phyloP scores from a whole-genome alignment of 208 protist species.

The Leishmania turanica region DNA sequence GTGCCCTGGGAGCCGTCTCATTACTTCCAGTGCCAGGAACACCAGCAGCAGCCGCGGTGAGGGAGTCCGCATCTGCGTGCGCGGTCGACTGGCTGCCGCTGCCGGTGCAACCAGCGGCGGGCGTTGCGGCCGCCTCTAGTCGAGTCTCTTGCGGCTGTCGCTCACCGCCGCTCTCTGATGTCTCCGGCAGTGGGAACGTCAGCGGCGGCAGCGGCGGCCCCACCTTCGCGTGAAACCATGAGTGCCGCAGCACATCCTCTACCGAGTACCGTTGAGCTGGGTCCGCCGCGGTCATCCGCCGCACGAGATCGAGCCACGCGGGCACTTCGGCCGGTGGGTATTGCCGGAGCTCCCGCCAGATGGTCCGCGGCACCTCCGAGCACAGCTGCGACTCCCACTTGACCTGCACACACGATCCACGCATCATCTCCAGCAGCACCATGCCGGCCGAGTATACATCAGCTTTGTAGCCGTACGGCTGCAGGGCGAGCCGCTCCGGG shows the following conservation, averaged over 20 bases:
- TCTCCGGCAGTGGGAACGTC: slow-evolving; percentile 26
- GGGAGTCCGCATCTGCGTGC: background rate
- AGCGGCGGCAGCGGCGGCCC: slow-evolving; percentile 25
- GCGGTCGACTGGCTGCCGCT: background rate
- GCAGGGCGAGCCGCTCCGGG: slow-evolving; percentile 61
- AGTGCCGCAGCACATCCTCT: slow-evolving; percentile 60
- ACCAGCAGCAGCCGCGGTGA: background rate
- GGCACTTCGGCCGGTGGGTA: slow-evolving; percentile 23
- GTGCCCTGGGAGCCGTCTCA: background rate
- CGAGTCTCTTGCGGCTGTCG: background rate
- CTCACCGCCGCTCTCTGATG: background rate
- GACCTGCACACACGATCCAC: slow-evolving; percentile 45
- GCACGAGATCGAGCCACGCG: slow-evolving; percentile 60
- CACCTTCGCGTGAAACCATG: slow-evolving; percentile 43
- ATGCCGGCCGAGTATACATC: slow-evolving; percentile 82
- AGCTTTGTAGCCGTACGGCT: slow-evolving; percentile 69
- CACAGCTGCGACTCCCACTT: slow-evolving; percentile 36
- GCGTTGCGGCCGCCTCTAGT: background rate
- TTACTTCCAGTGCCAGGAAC: background rate
- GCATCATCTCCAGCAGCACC: slow-evolving; percentile 83
- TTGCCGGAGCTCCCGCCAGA: slow-evolving; percentile 25
- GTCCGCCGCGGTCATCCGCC: slow-evolving; percentile 58
- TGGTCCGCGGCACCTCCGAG: slow-evolving; percentile 32
- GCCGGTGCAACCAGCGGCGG: background rate
- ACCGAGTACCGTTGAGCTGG: slow-evolving; percentile 56